Percentiles rank a stretch among this genome's conserved stretches.
phyloP scores from a whole-genome alignment of 208 protist genomes.

The Crithidia bombi region DNA sequence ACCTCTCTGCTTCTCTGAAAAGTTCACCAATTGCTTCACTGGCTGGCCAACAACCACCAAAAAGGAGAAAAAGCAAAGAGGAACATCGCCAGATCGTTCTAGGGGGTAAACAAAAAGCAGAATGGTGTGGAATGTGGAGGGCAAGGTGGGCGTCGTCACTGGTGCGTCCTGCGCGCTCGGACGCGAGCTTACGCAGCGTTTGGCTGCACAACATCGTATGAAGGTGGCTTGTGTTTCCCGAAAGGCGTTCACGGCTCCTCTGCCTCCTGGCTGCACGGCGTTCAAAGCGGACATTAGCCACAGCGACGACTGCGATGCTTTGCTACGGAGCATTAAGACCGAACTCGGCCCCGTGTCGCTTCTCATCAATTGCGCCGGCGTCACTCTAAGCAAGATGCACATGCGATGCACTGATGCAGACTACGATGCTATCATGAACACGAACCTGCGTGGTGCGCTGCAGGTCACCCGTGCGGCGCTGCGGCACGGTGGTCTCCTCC shows the following conservation, averaged over 20 bases:
- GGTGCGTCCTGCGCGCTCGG: constrained; percentile 80
- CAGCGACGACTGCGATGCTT: constrained; percentile 53
- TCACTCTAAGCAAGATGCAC: constrained; percentile 80
- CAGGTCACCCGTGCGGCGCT: constrained; percentile 73
- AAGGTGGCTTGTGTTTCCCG: constrained; percentile 73
- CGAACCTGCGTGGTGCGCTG: constrained; percentile 77
- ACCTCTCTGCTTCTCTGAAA: neutral
- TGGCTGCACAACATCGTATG: constrained; percentile 60
- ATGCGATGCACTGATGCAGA: constrained; percentile 66
- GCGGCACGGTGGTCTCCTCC: constrained; percentile 80
- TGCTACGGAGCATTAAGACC: constrained; percentile 53
- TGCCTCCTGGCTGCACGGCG: constrained; percentile 46
- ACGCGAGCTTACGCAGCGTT: constrained; percentile 40
- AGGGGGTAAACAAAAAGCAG: no score
- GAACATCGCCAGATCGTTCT: no score
- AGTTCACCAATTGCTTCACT: neutral
- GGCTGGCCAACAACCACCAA: neutral
- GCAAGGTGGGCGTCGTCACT: constrained; percentile 71
- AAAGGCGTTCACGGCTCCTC: constrained; percentile 26
- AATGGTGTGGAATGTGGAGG: constrained; percentile 65
- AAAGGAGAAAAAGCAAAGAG: neutral
- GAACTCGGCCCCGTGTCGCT: constrained; percentile 60
- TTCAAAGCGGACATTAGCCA: constrained; percentile 58
- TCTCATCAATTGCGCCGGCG: constrained; percentile 84
- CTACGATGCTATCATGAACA: constrained; percentile 76